Evolutionary conservation across 1,284 basidiomycete genomes (phyloP).

Genomic region (Cryptococcus amylolentus): DNA sequence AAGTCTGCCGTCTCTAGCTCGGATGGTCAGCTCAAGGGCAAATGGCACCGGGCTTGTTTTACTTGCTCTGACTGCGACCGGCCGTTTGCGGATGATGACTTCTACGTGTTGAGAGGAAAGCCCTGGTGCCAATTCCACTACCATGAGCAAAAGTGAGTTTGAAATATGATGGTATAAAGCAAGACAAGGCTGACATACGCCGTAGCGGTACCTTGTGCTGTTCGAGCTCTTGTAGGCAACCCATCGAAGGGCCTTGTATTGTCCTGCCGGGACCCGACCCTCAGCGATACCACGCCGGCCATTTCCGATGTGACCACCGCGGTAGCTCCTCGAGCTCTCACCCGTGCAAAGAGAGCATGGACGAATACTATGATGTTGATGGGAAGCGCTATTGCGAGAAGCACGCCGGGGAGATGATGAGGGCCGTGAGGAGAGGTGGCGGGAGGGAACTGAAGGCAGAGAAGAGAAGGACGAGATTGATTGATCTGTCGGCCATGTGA

Average conservation of each 20-base stretch:
- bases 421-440: not conserved
- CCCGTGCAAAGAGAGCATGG: conserved; percentile 35
- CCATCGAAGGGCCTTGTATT: conserved; percentile 86
- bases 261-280: conserved; percentile 64
- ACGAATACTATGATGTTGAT: conserved; percentile 81
- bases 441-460: conserved; percentile 45
- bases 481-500: conserved; percentile 31
- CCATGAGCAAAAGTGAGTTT: conserved; percentile 68
- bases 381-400: conserved; percentile 75
- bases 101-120: conserved; percentile 81
- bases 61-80: conserved; percentile 76
- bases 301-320: conserved; percentile 59
- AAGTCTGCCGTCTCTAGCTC: conserved; percentile 83
- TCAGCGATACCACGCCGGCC: conserved; percentile 77
- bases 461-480: conserved; percentile 47
- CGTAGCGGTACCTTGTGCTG: conserved; percentile 69
- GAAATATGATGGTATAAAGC: no score
- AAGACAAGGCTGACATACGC: not conserved
- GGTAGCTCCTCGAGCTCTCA: conserved; percentile 50
- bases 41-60: conserved; percentile 85
- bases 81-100: conserved; percentile 81
- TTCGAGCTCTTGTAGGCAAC: conserved; percentile 69
- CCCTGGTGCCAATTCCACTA: conserved; percentile 87
- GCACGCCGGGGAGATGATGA: conserved; percentile 55
- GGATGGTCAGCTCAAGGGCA: conserved; percentile 86